phyloP scores from a whole-genome alignment of 1,139 yeast species.

The Blastobotrys elegans region DNA sequence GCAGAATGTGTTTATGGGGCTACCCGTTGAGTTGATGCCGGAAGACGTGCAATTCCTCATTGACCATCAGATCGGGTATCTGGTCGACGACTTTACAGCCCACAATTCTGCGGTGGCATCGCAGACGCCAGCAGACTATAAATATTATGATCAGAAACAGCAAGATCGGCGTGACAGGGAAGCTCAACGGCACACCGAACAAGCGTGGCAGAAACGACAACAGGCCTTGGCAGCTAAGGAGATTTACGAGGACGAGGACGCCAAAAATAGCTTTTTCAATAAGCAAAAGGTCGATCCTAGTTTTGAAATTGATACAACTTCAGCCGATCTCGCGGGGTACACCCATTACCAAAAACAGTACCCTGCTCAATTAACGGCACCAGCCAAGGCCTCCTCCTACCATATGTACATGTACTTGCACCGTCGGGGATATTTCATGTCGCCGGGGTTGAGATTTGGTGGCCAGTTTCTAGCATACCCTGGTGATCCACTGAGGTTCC shows the following conservation, averaged over 20 bases:
- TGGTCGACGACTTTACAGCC: slow-evolving; percentile 33
- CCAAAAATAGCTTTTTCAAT: slow-evolving; percentile 11
- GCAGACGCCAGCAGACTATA: slow-evolving; percentile 14
- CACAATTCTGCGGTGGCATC: slow-evolving; percentile 26
- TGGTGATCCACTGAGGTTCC: slow-evolving; percentile 88
- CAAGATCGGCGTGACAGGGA: slow-evolving; percentile 19
- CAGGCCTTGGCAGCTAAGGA: slow-evolving; percentile 19
- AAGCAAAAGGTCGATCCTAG: slow-evolving; percentile 16
- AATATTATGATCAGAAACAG: slow-evolving; percentile 15
- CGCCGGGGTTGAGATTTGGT: slow-evolving; percentile 90
- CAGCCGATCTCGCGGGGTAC: slow-evolving; percentile 18
- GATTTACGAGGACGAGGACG: slow-evolving; percentile 12
- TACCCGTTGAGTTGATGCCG: slow-evolving; percentile 67
- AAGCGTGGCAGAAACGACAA: slow-evolving; percentile 23
- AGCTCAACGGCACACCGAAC: slow-evolving; percentile 21
- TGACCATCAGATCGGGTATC: slow-evolving; percentile 28
- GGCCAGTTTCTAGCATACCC: slow-evolving; percentile 88
- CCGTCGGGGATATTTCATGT: slow-evolving; percentile 46
- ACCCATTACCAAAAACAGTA: slow-evolving; percentile 1
- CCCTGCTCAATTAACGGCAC: background rate
- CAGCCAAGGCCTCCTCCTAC: slow-evolving; percentile 24
- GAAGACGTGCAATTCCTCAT: slow-evolving; percentile 74
- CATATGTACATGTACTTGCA: slow-evolving; percentile 43
- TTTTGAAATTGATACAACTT: slow-evolving; percentile 19
- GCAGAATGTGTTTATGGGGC: slow-evolving; percentile 77